Conservation (phyloP, 1,284 basidiomycete genomes). For the Schizophyllum commune region DNA sequence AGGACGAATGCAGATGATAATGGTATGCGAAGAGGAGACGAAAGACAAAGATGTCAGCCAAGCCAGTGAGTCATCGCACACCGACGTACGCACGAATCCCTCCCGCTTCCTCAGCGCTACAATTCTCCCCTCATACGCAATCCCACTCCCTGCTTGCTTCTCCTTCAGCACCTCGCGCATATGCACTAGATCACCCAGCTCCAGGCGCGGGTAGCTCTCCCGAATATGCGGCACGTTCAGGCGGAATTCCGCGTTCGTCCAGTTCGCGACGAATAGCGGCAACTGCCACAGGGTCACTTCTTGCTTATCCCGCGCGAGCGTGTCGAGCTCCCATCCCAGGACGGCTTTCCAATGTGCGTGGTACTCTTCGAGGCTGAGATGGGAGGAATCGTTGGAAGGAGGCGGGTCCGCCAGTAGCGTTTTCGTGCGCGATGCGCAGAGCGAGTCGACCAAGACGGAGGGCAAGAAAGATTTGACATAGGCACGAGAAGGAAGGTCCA, state of each 20-base stretch:
- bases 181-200: slow-evolving; percentile 35
- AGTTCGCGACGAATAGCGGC: slow-evolving; percentile 24
- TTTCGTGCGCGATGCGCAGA: slow-evolving; percentile 24
- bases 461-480: slow-evolving; percentile 16
- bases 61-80: not conserved
- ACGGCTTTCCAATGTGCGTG: slow-evolving; percentile 32
- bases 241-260: slow-evolving; percentile 29
- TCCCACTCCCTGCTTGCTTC: slow-evolving; percentile 23
- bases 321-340: slow-evolving; percentile 35
- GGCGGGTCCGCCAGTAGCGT: slow-evolving; percentile 18
- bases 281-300: slow-evolving; percentile 32
- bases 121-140: slow-evolving; percentile 31
- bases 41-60: too few species aligned
- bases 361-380: slow-evolving; percentile 9
- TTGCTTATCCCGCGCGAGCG: slow-evolving; percentile 29
- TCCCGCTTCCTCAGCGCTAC: slow-evolving; percentile 31
- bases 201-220: slow-evolving; percentile 34
- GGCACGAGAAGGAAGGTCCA: slow-evolving; percentile 30
- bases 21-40: too few species aligned
- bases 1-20: not conserved
- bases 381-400: slow-evolving; percentile 20
- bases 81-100: slow-evolving; percentile 32
- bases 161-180: slow-evolving; percentile 31
- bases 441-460: slow-evolving; percentile 8
- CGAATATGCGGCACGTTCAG: slow-evolving; percentile 33